Evolutionary conservation across 768 basidiomycete genomes (phyloP), one percentile per base, ranked within the genome.

Genomic region (Lactarius sanguifluus): DNA sequence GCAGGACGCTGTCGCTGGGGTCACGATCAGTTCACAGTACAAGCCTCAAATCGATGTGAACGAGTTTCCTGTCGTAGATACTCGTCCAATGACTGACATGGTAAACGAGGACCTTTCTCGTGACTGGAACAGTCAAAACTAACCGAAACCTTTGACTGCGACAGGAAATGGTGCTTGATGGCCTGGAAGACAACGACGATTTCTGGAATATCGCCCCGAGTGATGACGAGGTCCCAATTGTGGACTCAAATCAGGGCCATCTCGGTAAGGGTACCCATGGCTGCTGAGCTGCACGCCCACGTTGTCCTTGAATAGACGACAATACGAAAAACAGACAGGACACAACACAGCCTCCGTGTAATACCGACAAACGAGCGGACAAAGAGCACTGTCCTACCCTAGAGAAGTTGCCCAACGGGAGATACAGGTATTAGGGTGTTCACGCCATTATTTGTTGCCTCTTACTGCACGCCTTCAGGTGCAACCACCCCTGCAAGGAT

Each of bases 401-500:
- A 1, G 79, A 77, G 66, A 81, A 77, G 69, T 78, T 87, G 18
- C 77, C 83, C 2, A 87, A 90, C 72, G 90, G 89, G 16, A 88
- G 85, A 64, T 87, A 84, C 68, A 78, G 80, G 90, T 70, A 64
- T 25, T 30, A 8, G 23, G 20, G 6, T 36, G 28, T 12, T 57
- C 60, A 20, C 28, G 23, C 9, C n/a, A n/a, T n/a, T 28, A 30
- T 40, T 16, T 28, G 16, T 25, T 36, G 16, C 23, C 34, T 58
- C 50, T 52, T 25, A 41, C 50, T 16, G 3, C 23, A 61, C 2
- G 32, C n/a, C 18, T 28, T 40, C 47, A 92, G 91, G 59, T 94
- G 92, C 72, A 90, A 90, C 70, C 92, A 94, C 70, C 60, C 81
- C 25, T 94, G 92, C 81, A 91, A 89, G 73, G 86, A 92, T 72